phyloP scores from a whole-genome alignment of 352 stramenopile species.

The Globisporangium takayamanum region DNA sequence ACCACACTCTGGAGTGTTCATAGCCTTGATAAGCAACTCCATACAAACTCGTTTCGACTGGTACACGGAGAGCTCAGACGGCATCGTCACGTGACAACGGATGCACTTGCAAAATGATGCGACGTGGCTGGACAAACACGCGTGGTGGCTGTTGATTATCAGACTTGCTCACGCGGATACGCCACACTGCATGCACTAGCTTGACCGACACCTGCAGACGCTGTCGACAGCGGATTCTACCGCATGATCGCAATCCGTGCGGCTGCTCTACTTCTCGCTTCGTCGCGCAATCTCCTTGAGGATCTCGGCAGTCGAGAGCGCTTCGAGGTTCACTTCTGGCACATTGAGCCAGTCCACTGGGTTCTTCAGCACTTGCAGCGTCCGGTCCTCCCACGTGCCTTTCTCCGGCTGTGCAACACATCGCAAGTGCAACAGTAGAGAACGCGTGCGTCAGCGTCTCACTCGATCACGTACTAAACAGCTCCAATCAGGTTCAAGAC shows the following conservation, averaged over 20 bases:
- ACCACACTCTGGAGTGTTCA: no score
- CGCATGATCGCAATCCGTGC: not conserved
- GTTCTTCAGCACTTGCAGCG: conserved; percentile 91
- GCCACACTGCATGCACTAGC: no score
- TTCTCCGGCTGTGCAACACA: conserved; percentile 55
- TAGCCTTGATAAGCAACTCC: no score
- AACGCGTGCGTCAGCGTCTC: not conserved
- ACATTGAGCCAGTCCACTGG: conserved; percentile 93
- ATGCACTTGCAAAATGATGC: no score
- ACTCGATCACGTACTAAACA: not conserved
- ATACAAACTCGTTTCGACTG: no score
- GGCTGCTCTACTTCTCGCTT: conserved; percentile 34
- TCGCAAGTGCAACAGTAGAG: not conserved
- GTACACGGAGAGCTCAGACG: no score
- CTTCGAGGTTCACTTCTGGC: conserved; percentile 57
- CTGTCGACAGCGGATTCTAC: no score
- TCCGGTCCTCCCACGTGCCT: conserved; percentile 90
- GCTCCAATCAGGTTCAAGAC: conserved; percentile 1
- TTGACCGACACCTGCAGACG: no score
- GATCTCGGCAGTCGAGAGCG: conserved; percentile 64
- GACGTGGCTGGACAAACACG: no score
- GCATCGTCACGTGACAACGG: no score
- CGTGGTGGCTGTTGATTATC: no score
- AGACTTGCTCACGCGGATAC: no score
- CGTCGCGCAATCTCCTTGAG: conserved; percentile 72